These are phyloP conservation scores for Pythium guiyangense DNA, from an alignment of 352 stramenopile species.

Conservation along the genomic window DNA sequence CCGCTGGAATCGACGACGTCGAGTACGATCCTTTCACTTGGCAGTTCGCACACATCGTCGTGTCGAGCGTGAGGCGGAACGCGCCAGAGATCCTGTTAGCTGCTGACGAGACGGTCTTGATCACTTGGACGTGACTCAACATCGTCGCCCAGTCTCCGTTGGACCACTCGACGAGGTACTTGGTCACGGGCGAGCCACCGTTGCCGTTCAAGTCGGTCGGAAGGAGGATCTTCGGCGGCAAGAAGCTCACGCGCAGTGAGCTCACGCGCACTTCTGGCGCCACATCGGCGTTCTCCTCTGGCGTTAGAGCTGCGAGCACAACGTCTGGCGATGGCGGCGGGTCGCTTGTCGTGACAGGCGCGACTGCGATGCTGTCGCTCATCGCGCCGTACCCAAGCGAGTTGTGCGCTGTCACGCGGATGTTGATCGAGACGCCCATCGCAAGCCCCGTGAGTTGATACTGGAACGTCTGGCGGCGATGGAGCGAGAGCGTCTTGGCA, in stretches of 20 bases:
- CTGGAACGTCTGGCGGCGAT: conserved; percentile 48
- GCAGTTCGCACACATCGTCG: conserved; percentile 67
- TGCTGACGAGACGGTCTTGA: conserved; percentile 46
- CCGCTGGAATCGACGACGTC: conserved; percentile 72
- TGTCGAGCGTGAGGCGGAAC: conserved; percentile 86
- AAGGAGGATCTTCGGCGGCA: conserved; percentile 41
- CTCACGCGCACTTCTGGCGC: conserved; percentile 50
- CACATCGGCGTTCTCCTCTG: conserved; percentile 25
- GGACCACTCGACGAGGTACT: conserved; percentile 94
- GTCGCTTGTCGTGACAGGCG: conserved; percentile 86
- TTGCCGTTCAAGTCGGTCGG: conserved; percentile 72
- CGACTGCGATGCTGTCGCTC: conserved; percentile 65
- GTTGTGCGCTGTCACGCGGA: conserved; percentile 91
- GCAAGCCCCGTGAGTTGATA: conserved; percentile 80
- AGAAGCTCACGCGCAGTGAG: conserved; percentile 84
- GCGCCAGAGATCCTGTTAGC: conserved; percentile 36
- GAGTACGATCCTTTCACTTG: conserved; percentile 61
- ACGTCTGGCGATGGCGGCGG: conserved; percentile 75
- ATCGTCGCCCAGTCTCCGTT: conserved; percentile 71
- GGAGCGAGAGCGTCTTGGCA: conserved; percentile 30
- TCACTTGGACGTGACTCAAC: conserved; percentile 50
- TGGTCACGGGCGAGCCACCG: conserved; percentile 75
- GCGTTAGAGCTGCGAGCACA: conserved; percentile 36
- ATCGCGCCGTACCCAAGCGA: conserved; percentile 85
- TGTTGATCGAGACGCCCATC: conserved; percentile 87